A percentile compares a stretch with the other conserved stretches of the same genome.
Evolutionary conservation across 176 grass and related monocot genomes (phyloP).

Genomic region (Areca catechu): DNA sequence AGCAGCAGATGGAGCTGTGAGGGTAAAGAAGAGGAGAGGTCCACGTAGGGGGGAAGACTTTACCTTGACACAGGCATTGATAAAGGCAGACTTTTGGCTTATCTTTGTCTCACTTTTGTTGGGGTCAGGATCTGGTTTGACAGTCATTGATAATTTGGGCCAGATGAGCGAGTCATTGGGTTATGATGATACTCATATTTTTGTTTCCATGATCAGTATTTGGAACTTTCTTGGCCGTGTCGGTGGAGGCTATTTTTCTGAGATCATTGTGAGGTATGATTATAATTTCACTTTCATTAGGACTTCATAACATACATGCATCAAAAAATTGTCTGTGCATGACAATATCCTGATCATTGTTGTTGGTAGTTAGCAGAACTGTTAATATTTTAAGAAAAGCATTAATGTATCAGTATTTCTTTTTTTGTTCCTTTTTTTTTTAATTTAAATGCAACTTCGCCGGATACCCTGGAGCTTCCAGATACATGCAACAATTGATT

Average conservation of each 20-base stretch:
- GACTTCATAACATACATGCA: no score
- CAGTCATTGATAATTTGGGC: conserved; percentile 84
- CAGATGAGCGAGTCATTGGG: conserved; percentile 92
- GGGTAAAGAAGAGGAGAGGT: conserved; percentile 43
- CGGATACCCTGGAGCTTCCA: no score
- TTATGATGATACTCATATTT: conserved; percentile 50
- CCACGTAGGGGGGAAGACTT: conserved; percentile 76
- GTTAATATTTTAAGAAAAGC: no score
- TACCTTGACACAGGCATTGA: conserved; percentile 66
- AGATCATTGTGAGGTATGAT: conserved; percentile 76
- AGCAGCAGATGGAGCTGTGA: conserved; percentile 55
- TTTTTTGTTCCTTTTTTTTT: no score
- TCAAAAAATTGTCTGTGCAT: no score
- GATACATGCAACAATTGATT: no score
- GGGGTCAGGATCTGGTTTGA: conserved; percentile 78
- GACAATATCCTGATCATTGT: no score
- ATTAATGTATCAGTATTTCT: no score
- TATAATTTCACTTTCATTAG: conserved; percentile 3
- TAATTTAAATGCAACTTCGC: no score
- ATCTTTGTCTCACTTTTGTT: conserved; percentile 76
- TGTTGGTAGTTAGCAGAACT: no score
- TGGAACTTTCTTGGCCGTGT: conserved; percentile 96
- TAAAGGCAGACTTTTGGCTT: conserved; percentile 94
- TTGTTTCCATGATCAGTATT: conserved; percentile 81
- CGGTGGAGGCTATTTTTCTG: conserved; percentile 87